Evolutionary conservation across 2,329 filamentous ascomycete genomes (phyloP).

Genomic region (Paramyrothecium roridum): DNA sequence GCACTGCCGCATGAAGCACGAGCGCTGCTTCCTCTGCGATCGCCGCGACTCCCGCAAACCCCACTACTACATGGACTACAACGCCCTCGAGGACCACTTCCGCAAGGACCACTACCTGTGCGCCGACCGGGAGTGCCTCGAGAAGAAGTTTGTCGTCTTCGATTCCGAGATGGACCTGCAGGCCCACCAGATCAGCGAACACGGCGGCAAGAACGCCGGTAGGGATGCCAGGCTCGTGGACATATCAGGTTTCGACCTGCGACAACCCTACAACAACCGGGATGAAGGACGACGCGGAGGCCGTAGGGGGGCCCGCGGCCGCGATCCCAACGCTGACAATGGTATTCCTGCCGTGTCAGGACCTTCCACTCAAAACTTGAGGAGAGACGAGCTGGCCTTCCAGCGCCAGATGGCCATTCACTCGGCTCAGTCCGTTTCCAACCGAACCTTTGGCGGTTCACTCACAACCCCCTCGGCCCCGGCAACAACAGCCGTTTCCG

Average conservation of each 20-base stretch:
- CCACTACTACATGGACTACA: slow-evolving; percentile 89
- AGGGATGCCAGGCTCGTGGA: slow-evolving; percentile 84
- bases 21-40: slow-evolving; percentile 93
- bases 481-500: slow-evolving; percentile 9
- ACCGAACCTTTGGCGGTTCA: slow-evolving; percentile 80
- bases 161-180: slow-evolving; percentile 93
- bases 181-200: slow-evolving; percentile 82
- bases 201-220: slow-evolving; percentile 81
- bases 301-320: slow-evolving; percentile 61
- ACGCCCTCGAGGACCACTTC: slow-evolving; percentile 83
- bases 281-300: slow-evolving; percentile 43
- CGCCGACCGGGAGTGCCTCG: slow-evolving; percentile 78
- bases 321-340: slow-evolving; percentile 80
- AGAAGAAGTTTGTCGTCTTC: slow-evolving; percentile 98
- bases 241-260: slow-evolving; percentile 79
- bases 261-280: slow-evolving; percentile 63
- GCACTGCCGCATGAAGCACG: slow-evolving; percentile 91
- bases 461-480: slow-evolving; percentile 50
- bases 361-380: slow-evolving; percentile 75
- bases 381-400: slow-evolving; percentile 85
- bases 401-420: slow-evolving; percentile 91
- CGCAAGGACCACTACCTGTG: slow-evolving; percentile 84
- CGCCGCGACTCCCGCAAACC: slow-evolving; percentile 65
- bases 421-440: slow-evolving; percentile 75
- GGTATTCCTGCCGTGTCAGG: slow-evolving; percentile 52